Evolutionary conservation across 2,329 filamentous ascomycete genomes (phyloP).

Genomic region (Claviceps africana): DNA sequence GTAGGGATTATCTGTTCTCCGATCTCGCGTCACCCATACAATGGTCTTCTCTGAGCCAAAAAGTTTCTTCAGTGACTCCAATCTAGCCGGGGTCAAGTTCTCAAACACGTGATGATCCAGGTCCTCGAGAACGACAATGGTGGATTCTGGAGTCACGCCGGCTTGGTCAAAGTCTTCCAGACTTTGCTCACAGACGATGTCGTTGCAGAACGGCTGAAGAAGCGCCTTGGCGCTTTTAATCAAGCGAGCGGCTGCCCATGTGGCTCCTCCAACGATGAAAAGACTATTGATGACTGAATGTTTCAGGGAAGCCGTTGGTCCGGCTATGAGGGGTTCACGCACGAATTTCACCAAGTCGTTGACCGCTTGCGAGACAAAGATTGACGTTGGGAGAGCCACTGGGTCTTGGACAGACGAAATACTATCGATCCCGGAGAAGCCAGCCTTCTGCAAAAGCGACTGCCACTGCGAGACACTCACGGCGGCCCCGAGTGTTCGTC

Average conservation of each 20-base stretch:
- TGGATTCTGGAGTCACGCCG: neutral
- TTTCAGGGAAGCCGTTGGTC: neutral
- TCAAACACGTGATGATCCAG: neutral
- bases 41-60: neutral
- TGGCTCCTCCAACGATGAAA: neutral
- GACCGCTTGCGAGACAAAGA: slow-evolving; percentile 1
- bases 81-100: neutral
- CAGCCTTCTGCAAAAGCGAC: neutral
- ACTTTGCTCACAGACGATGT: neutral
- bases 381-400: neutral
- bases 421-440: slow-evolving; percentile 5
- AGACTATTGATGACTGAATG: neutral
- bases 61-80: neutral
- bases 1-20: neutral
- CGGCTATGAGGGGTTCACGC: neutral
- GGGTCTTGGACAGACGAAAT: neutral
- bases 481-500: neutral
- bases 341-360: neutral
- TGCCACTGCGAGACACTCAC: neutral
- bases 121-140: neutral
- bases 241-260: neutral
- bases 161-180: neutral
- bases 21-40: neutral
- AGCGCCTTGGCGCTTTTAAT: neutral
- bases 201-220: neutral